phyloP scores from a whole-genome alignment of 441 rosid species.

The Adansonia rubrostipa region DNA sequence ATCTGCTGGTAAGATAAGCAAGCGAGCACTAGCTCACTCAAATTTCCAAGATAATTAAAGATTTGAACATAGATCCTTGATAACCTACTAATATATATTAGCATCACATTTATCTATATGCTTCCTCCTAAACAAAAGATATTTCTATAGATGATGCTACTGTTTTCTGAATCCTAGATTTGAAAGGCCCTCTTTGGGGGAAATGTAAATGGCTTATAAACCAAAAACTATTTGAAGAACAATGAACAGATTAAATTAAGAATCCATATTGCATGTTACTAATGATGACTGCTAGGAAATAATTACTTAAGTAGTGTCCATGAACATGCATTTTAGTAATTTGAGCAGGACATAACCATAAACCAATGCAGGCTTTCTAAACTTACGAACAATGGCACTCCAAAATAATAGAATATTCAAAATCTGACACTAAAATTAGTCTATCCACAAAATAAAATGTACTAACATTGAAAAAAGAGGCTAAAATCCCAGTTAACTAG shows the following conservation, averaged over 20 bases:
- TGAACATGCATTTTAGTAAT: too few species aligned
- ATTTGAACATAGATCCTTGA: neutral
- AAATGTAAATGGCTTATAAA: neutral
- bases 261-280: neutral
- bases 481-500: slow-evolving; percentile 1
- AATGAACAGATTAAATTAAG: neutral
- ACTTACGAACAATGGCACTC: slow-evolving; percentile 3
- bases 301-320: neutral
- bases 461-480: neutral
- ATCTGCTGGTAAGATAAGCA: neutral
- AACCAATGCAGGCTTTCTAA: neutral
- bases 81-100: neutral
- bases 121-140: neutral
- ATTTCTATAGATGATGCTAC: neutral
- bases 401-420: neutral
- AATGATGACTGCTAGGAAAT: neutral
- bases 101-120: neutral
- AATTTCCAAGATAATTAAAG: neutral
- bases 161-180: neutral
- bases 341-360: too few species aligned
- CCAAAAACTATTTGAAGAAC: neutral
- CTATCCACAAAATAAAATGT: neutral
- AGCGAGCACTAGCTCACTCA: neutral
- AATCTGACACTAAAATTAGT: neutral
- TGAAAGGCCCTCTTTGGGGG: neutral